These are phyloP conservation scores for Penicillium parvum DNA, from an alignment of 495 filamentous ascomycete genomes.

Conservation along the genomic window DNA sequence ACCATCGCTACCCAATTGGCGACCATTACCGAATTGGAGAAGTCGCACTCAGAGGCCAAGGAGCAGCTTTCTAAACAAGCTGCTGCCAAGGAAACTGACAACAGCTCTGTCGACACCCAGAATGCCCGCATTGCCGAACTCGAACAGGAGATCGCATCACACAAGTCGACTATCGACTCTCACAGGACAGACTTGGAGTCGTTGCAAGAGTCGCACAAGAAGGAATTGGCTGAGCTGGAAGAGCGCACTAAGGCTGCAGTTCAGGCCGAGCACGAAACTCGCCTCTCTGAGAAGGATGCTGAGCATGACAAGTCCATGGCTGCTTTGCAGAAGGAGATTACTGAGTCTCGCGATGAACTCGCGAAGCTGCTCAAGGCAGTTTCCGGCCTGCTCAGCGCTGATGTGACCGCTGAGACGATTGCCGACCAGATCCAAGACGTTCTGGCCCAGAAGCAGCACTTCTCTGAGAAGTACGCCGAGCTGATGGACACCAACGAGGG, in stretches of 20 bases:
- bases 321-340: constrained; percentile 62
- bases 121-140: constrained; percentile 52
- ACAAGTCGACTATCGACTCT: constrained; percentile 50
- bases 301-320: constrained; percentile 59
- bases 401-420: constrained; percentile 42
- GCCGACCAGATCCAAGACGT: constrained; percentile 47
- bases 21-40: constrained; percentile 63
- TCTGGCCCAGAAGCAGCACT: constrained; percentile 40
- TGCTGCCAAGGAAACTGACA: constrained; percentile 24
- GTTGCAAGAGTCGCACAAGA: constrained; percentile 50
- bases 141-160: constrained; percentile 51
- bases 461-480: constrained; percentile 44
- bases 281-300: constrained; percentile 41
- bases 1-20: constrained; percentile 59
- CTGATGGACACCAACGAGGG: constrained; percentile 40
- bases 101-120: constrained; percentile 43
- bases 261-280: constrained; percentile 44
- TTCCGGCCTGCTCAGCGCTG: constrained; percentile 46
- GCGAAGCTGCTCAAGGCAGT: constrained; percentile 53
- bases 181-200: constrained; percentile 52
- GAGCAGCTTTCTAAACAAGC: constrained; percentile 49
- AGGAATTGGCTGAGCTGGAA: constrained; percentile 48
- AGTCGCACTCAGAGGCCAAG: constrained; percentile 55
- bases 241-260: constrained; percentile 33
- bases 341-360: constrained; percentile 65